Percentiles rank a stretch among this genome's conserved stretches.
These are phyloP conservation scores for Pelargonium exstipulatum DNA, from an alignment of 441 rosid species.

Conservation along the genomic window DNA sequence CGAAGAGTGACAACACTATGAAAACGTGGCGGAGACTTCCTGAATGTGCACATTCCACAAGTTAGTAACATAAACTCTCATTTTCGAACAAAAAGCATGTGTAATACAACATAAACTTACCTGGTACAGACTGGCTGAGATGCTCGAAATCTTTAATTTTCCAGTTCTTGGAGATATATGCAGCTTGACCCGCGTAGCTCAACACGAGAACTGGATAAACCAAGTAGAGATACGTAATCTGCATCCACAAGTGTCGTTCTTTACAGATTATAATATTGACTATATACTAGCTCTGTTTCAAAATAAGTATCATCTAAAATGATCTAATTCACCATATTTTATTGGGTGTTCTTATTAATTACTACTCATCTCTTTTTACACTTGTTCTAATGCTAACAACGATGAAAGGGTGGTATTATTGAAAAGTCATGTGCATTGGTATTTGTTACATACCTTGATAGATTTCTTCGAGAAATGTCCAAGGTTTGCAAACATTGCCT, in stretches of 20 bases:
- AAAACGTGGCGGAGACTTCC: constrained; percentile 39
- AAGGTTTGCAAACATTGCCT: constrained; percentile 64
- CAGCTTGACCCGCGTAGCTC: constrained; percentile 62
- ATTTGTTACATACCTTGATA: constrained; percentile 35
- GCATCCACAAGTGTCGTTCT: constrained; percentile 22
- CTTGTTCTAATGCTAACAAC: too few relatives aligned
- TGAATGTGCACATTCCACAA: constrained; percentile 23
- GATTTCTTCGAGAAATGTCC: constrained; percentile 68
- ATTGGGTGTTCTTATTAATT: too few relatives aligned
- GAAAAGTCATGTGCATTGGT: too few relatives aligned
- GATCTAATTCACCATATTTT: too few relatives aligned
- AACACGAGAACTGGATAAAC: constrained; percentile 50
- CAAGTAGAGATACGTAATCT: constrained; percentile 45
- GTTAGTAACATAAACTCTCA: constrained; percentile 18
- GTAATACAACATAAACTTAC: constrained; percentile 29
- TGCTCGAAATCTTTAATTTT: constrained; percentile 30
- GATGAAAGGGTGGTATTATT: too few relatives aligned
- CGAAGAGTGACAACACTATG: constrained; percentile 41
- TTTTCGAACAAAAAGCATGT: not conserved
- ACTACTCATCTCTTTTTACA: too few relatives aligned
- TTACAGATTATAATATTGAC: not conserved
- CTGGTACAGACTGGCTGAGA: constrained; percentile 45
- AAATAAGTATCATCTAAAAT: too few relatives aligned
- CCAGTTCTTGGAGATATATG: constrained; percentile 47
- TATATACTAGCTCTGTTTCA: not conserved